Evolutionary conservation across 164 flowering plant genomes (phyloP).

Genomic region (Warburgia ugandensis): DNA sequence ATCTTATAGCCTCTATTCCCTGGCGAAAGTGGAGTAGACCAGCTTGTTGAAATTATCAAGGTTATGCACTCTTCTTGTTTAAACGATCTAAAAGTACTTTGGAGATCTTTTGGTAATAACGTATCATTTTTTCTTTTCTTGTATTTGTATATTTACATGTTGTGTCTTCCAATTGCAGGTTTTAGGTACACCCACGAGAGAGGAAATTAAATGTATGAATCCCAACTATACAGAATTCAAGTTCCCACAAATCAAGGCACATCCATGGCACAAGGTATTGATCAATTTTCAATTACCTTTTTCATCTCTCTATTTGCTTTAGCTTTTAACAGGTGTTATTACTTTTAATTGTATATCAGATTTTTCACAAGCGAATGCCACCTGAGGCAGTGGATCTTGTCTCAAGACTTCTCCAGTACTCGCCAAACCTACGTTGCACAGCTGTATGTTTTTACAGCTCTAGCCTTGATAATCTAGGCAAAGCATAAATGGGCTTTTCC

Average conservation of each 20-base stretch:
- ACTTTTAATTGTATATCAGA: slow-evolving; percentile 17
- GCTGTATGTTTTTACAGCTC: slow-evolving; percentile 36
- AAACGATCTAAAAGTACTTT: neutral
- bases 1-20: slow-evolving; percentile 49
- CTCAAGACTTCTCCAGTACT: slow-evolving; percentile 51
- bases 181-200: slow-evolving; percentile 63
- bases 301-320: neutral
- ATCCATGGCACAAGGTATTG: slow-evolving; percentile 70
- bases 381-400: slow-evolving; percentile 64
- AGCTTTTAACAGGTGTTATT: neutral
- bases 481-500: too few relatives aligned
- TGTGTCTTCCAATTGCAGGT: slow-evolving; percentile 25
- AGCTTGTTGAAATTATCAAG: slow-evolving; percentile 56
- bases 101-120: neutral
- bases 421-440: slow-evolving; percentile 49
- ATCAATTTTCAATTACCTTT: neutral
- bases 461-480: neutral
- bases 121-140: neutral
- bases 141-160: neutral
- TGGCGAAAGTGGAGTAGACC: slow-evolving; percentile 64
- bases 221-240: slow-evolving; percentile 55
- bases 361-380: slow-evolving; percentile 62
- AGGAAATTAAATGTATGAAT: slow-evolving; percentile 64
- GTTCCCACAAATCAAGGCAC: slow-evolving; percentile 52
- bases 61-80: too few relatives aligned